These are phyloP conservation scores for Cladosporium halotolerans DNA, from an alignment of 2,329 filamentous ascomycete species.

Conservation along the genomic window DNA sequence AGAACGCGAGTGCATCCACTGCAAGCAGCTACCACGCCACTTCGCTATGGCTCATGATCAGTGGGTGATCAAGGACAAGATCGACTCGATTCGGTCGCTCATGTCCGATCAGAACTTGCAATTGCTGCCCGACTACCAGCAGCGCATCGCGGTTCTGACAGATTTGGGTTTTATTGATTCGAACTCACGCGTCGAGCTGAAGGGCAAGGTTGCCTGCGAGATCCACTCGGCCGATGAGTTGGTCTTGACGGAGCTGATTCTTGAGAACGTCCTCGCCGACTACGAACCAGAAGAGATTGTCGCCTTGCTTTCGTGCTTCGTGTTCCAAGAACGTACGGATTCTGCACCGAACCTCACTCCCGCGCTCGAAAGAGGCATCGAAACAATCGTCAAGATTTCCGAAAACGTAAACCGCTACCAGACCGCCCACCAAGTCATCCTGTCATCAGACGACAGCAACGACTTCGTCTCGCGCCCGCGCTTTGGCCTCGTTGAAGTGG, in stretches of 20 bases:
- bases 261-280: constrained; percentile 92
- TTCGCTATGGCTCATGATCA: constrained; percentile 95
- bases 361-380: constrained; percentile 72
- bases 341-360: constrained; percentile 72
- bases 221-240: constrained; percentile 96
- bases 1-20: constrained; percentile 59
- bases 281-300: constrained; percentile 97
- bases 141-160: constrained; percentile 84
- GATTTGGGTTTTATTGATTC: constrained; percentile 90
- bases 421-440: constrained; percentile 83
- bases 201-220: constrained; percentile 97
- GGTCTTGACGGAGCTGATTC: constrained; percentile 88
- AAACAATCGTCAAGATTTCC: constrained; percentile 80
- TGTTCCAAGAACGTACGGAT: constrained; percentile 96
- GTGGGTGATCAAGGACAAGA: constrained; percentile 93
- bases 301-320: constrained; percentile 84
- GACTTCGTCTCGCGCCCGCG: constrained; percentile 82
- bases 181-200: constrained; percentile 80
- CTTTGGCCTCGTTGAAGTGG: constrained; percentile 93
- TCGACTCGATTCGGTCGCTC: constrained; percentile 74
- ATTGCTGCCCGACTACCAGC: constrained; percentile 91
- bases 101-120: constrained; percentile 97
- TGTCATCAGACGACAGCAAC: constrained; percentile 82
- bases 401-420: constrained; percentile 91
- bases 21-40: constrained; percentile 78